Evolutionary conservation across 257 asterid species (phyloP), one percentile per base, ranked within the genome.

Genomic region (Anisodus tanguticus): DNA sequence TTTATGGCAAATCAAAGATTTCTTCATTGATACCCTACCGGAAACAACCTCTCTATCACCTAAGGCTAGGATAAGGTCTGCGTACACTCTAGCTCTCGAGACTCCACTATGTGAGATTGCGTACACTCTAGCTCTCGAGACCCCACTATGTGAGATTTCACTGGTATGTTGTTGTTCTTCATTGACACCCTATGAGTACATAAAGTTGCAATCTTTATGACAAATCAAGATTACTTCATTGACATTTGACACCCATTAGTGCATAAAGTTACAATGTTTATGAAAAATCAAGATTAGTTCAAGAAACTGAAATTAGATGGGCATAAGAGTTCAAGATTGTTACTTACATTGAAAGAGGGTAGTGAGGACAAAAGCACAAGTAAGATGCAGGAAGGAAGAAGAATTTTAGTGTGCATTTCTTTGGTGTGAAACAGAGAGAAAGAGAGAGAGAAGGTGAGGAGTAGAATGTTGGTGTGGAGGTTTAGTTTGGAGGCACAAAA

Each of bases 401-500:
- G 58, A 12, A 57, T 74, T 83, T 87, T 9, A 86, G 87, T 66
- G 88, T 57, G 84, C 93, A 87, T 89, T 60, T 70, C 82, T 83
- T 22, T 86, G 83, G 89, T 54, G 87, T 71, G 87, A 57, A 88
- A 88, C 62, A 85, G 85, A 59, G 85, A 41, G 66, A 59, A 85
- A 84, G 88, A 49, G 88, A 88, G 89, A 86, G 68, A 35, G 62
- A 51, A 47, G 64, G 54, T 41, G 39, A 60, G 16, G 80, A 85
- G 85, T 82, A 68, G 79, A 60, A 86, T 76, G 87, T 82, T 76
- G 88, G 91, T 90, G 88, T 83, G 87, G 84, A 85, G 83, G 83
- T 85, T 66, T 41, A 60, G 88, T 86, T 87, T 86, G 87, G 90
- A 87, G 84, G 88, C 84, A 84, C 81, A 77, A 31, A 35, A 85